A percentile compares a stretch with the other conserved stretches of the same genome.
Evolutionary conservation across 805 yeast genomes (phyloP).

Genomic region (Metschnikowia peoriensis): DNA sequence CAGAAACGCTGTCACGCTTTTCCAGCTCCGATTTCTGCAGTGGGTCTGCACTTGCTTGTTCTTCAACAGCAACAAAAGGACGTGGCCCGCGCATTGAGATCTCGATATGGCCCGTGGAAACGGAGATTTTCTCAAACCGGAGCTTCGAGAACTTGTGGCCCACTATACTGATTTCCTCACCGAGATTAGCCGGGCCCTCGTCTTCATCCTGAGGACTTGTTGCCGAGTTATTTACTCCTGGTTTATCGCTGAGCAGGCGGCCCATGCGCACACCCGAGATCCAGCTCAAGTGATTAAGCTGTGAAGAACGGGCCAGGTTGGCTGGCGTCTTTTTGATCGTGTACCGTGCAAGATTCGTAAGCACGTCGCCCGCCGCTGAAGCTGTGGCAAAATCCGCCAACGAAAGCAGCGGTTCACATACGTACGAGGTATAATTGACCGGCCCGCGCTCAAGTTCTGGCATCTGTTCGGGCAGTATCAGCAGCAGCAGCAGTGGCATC

Average conservation of each 20-base stretch:
- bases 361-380: constrained; percentile 28
- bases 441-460: not conserved
- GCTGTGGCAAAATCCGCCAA: constrained; percentile 32
- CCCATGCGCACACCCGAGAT: constrained; percentile 88
- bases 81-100: constrained; percentile 70
- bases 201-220: constrained; percentile 18
- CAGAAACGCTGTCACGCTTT: constrained; percentile 4
- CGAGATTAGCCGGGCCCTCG: constrained; percentile 59
- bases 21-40: not conserved
- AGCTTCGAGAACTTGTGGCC: constrained; percentile 89
- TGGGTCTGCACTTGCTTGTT: not conserved
- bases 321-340: constrained; percentile 39
- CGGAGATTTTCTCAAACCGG: constrained; percentile 81
- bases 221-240: not conserved
- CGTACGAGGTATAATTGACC: constrained; percentile 32
- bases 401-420: constrained; percentile 36
- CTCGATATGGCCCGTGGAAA: constrained; percentile 76
- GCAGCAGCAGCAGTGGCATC: not conserved
- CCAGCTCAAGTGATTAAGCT: constrained; percentile 79
- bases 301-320: constrained; percentile 34
- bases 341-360: constrained; percentile 37
- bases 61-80: constrained; percentile 14
- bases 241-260: constrained; percentile 33
- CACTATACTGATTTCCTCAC: constrained; percentile 86
- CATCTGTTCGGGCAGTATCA: not conserved